Evolutionary conservation across 2,329 filamentous ascomycete species (phyloP).

Genomic region (Nigrospora oryzae): DNA sequence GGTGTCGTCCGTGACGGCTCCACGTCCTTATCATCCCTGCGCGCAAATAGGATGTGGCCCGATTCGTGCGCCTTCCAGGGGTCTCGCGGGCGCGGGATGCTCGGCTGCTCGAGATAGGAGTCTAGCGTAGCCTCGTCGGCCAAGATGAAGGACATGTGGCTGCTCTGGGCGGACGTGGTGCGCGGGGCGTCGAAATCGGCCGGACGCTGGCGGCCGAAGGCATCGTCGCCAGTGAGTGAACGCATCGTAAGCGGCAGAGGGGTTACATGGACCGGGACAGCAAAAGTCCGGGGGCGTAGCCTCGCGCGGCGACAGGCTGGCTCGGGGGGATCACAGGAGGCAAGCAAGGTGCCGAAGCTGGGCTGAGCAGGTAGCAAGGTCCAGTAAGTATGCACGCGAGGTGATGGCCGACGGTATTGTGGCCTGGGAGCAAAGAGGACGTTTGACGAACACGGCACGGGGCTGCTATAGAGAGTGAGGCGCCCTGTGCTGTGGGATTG

Average conservation of each 20-base stretch:
- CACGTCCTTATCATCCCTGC: slow-evolving; percentile 12
- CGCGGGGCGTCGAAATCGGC: slow-evolving; percentile 26
- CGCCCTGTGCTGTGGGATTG: too few species aligned
- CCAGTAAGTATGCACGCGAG: too few species aligned
- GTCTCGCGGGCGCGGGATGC: slow-evolving; percentile 20
- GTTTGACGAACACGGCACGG: too few species aligned
- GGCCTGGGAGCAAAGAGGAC: too few species aligned
- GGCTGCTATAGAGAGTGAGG: too few species aligned
- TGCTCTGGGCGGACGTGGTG: slow-evolving; percentile 19
- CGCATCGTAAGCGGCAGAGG: slow-evolving; percentile 25
- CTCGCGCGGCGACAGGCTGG: too few species aligned
- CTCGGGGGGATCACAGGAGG: too few species aligned
- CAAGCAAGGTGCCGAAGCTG: too few species aligned
- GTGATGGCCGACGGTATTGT: too few species aligned
- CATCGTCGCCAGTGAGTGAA: slow-evolving; percentile 35
- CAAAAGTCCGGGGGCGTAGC: too few species aligned
- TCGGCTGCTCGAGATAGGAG: slow-evolving; percentile 23
- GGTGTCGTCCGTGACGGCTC: slow-evolving; percentile 6
- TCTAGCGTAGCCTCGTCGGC: slow-evolving; percentile 41
- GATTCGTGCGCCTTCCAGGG: slow-evolving; percentile 16
- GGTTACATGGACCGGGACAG: neutral
- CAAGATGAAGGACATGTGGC: slow-evolving; percentile 44
- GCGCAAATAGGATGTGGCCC: slow-evolving; percentile 4
- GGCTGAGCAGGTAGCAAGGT: too few species aligned
- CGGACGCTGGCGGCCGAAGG: slow-evolving; percentile 28